Evolutionary conservation across 805 yeast species (phyloP).

Genomic region (Sugiyamaella americana): DNA sequence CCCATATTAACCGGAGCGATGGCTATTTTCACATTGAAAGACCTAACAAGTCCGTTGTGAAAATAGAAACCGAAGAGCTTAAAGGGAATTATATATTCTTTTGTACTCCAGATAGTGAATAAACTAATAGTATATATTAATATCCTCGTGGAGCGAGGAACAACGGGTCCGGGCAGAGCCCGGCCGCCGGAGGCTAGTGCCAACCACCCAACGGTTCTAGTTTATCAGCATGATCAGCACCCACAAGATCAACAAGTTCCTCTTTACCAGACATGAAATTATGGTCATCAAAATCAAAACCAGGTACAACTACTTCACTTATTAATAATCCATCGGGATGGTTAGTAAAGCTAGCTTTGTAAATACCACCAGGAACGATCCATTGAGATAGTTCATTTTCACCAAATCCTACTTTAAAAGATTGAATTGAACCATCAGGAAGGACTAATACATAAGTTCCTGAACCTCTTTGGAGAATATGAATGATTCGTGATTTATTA

Average conservation of each 20-base stretch:
- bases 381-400: conserved; percentile 50
- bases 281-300: conserved; percentile 53
- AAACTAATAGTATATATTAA: too few species aligned
- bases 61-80: too few species aligned
- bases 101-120: too few species aligned
- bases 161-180: too few species aligned
- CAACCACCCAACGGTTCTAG: conserved; percentile 5
- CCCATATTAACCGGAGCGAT: too few species aligned
- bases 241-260: conserved; percentile 11
- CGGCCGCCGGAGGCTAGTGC: too few species aligned
- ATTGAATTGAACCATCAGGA: conserved; percentile 44
- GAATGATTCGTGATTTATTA: conserved; percentile 49
- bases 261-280: conserved; percentile 32
- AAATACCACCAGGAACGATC: conserved; percentile 59
- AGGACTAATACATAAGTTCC: conserved; percentile 51
- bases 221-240: conserved; percentile 6
- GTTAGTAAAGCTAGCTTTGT: conserved; percentile 45
- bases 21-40: too few species aligned
- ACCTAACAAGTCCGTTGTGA: too few species aligned
- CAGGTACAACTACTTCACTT: conserved; percentile 58
- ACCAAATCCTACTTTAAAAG: conserved; percentile 50
- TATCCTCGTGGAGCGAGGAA: too few species aligned
- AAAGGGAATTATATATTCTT: too few species aligned
- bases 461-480: conserved; percentile 48
- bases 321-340: conserved; percentile 33